phyloP scores from a whole-genome alignment of 2,329 filamentous ascomycete genomes.

The Pseudomassariella vexata region DNA sequence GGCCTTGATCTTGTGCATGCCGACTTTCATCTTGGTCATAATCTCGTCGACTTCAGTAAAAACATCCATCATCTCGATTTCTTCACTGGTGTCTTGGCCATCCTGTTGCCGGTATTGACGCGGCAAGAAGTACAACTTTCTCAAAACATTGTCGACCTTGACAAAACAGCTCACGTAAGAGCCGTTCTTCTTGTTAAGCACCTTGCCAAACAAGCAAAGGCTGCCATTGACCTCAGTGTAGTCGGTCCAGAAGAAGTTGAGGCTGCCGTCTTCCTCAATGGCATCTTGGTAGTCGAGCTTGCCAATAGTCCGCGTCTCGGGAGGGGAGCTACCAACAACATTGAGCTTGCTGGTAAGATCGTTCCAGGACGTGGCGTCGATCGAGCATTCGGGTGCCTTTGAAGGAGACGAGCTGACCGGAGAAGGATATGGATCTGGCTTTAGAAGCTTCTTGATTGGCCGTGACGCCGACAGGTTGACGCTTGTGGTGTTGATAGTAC shows the following conservation, averaged over 20 bases:
- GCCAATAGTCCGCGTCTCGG: constrained; percentile 60
- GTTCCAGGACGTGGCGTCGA: constrained; percentile 86
- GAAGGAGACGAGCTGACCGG: constrained; percentile 73
- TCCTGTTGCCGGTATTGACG: constrained; percentile 54
- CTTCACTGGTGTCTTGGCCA: constrained; percentile 66
- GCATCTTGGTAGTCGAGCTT: constrained; percentile 81
- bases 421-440: constrained; percentile 60
- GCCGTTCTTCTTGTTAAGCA: constrained; percentile 78
- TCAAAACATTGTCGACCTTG: constrained; percentile 89
- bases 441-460: constrained; percentile 68
- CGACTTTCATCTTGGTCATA: constrained; percentile 82
- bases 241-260: constrained; percentile 96
- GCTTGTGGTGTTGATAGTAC: constrained; percentile 60
- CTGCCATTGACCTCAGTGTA: constrained; percentile 90
- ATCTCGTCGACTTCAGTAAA: constrained; percentile 83
- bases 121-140: constrained; percentile 90
- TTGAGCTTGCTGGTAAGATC: constrained; percentile 81
- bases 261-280: constrained; percentile 87
- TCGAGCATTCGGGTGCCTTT: constrained; percentile 49
- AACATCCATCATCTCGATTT: constrained; percentile 81
- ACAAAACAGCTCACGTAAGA: constrained; percentile 87
- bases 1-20: constrained; percentile 88
- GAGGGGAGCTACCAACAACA: constrained; percentile 67
- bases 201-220: constrained; percentile 92
- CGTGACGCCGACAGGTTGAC: constrained; percentile 83